These are phyloP conservation scores for Phoenix dactylifera DNA, from an alignment of 176 grass and related monocot species.

Conservation along the genomic window DNA sequence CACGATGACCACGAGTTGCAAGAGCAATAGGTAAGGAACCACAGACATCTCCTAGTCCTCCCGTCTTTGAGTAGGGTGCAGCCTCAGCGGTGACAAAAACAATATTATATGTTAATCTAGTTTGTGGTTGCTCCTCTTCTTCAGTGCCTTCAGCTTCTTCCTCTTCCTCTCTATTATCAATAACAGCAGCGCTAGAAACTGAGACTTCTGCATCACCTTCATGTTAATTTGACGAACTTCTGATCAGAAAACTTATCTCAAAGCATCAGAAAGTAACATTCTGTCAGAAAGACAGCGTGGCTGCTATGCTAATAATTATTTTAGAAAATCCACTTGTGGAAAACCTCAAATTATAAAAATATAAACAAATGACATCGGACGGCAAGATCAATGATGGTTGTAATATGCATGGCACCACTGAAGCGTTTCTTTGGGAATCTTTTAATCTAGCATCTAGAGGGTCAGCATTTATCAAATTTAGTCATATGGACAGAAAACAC, in stretches of 20 bases:
- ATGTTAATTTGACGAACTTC: conserved; percentile 2
- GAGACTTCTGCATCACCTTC: conserved; percentile 2
- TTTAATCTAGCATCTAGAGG: too few relatives aligned
- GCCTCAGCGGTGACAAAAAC: conserved; percentile 82
- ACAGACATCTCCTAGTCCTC: conserved; percentile 92
- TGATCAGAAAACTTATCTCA: background rate
- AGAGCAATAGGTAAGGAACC: conserved; percentile 88
- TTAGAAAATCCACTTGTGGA: too few relatives aligned
- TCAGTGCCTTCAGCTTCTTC: conserved; percentile 18
- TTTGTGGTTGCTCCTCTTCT: conserved; percentile 3
- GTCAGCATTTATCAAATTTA: too few relatives aligned
- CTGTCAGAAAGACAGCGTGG: conserved; percentile 17
- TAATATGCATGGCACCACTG: too few relatives aligned
- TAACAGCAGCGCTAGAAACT: conserved; percentile 5
- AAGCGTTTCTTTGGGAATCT: too few relatives aligned
- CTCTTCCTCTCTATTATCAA: background rate
- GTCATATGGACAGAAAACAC: too few relatives aligned
- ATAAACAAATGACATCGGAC: too few relatives aligned
- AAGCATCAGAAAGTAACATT: background rate
- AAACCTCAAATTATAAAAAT: too few relatives aligned
- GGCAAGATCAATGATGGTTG: too few relatives aligned
- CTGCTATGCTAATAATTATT: background rate
- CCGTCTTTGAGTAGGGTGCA: conserved; percentile 87
- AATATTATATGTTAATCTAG: conserved; percentile 48
- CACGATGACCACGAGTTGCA: conserved; percentile 78